Base-by-base conservation (phyloP, 306 rosid genomes). In the Vicia villosa region DNA sequence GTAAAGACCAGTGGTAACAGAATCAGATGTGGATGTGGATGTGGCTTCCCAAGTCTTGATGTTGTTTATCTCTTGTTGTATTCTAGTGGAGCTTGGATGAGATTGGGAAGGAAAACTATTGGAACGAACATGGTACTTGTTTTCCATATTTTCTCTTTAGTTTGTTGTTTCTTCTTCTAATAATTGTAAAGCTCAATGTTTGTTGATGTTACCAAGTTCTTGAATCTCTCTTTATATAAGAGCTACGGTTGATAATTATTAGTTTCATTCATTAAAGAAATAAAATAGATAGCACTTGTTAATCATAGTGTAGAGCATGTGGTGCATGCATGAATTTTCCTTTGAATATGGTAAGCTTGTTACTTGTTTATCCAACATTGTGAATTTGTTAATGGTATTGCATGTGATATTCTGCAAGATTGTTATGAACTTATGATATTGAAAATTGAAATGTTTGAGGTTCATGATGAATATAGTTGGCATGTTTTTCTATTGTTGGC, bases 101-200 rank as follows among this genome's bases (percentile, higher is more conserved):
- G 96, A 83, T 59, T 76, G 85, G 63, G 82, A 51, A 56, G 98
- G 93, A 6, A 89, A 70, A 79, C 96, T 90, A 0, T 86, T 74
- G 12, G 88, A 92, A 26, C 96, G 83, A 63, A 73, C 70, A 17
- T 76, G 83, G 70, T 45, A 72, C 14, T 68, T 87, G 46, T 37
- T 22, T 57, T 81, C 89, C 96, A 89, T 89, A 52, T n/a, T 28
- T 28, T 2, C 52, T 68, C 10, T 42, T 55, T 49, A 6, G 51
- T 13, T 4, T 62, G 0, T 12, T 54, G 22, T 46, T 57, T 13
- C 20, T 6, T 19, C 15, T 38, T 43, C 55, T 8, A 1, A 8
- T 15, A 9, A 49, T 8, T 49, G 24, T 8, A 57, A 43, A 6
- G 15, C 6, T 12, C 22, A 37, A 63, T 58, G 36, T 70, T 64